Conservation (phyloP, 495 filamentous ascomycete genomes). For the Neurospora terricola region DNA sequence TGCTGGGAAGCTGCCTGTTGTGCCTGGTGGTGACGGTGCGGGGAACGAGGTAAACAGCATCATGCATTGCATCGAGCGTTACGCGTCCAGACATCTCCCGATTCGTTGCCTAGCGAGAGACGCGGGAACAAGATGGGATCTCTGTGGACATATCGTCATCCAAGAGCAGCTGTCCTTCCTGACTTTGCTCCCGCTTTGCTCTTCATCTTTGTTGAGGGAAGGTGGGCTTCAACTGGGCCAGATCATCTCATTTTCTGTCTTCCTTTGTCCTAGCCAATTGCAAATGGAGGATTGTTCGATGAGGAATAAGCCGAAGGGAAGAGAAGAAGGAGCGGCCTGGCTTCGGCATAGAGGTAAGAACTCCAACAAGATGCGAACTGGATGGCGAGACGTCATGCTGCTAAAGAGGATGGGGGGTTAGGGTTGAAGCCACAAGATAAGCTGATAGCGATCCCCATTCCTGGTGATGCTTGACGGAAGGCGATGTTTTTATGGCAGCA, state of each 20-base stretch:
- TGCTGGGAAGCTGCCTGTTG: background rate
- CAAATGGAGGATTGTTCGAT: background rate
- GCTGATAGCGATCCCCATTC: background rate
- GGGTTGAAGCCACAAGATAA: background rate
- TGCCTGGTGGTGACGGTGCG: slow-evolving; percentile 1
- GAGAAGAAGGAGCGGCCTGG: background rate
- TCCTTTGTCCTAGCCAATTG: background rate
- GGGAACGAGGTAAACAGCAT: slow-evolving; percentile 3
- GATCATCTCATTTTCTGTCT: background rate
- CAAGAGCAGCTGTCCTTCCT: background rate
- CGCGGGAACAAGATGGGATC: background rate
- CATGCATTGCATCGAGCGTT: slow-evolving; percentile 3
- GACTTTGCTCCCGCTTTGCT: background rate
- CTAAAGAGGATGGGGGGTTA: background rate
- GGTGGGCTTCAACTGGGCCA: background rate
- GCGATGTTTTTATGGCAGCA: no score
- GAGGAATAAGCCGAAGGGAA: background rate
- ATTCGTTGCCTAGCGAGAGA: background rate
- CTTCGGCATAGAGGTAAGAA: background rate
- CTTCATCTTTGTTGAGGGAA: background rate
- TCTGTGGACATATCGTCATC: background rate
- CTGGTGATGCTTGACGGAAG: background rate
- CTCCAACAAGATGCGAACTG: background rate
- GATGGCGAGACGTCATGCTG: background rate
- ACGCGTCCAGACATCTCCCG: background rate